Percentiles rank a stretch among this genome's conserved stretches.
These are phyloP conservation scores for Rhododendron vialii DNA, from an alignment of 148 eudicot species.

Conservation along the genomic window DNA sequence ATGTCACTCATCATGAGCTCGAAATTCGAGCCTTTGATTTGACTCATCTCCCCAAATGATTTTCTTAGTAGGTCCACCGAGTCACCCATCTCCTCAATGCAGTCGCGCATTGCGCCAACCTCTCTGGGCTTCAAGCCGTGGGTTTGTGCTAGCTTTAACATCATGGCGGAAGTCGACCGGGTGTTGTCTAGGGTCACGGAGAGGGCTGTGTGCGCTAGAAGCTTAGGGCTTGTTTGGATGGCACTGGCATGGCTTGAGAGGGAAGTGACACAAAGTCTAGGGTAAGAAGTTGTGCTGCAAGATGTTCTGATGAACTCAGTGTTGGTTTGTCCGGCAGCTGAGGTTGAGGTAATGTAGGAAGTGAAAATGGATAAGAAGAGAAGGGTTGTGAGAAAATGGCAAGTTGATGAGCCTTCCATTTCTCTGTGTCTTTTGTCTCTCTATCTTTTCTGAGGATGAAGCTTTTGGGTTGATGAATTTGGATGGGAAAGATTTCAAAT, in stretches of 20 bases:
- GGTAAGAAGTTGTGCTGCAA: constrained; percentile 20
- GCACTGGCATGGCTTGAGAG: constrained; percentile 17
- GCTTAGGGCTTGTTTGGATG: constrained; percentile 18
- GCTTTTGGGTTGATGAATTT: not conserved
- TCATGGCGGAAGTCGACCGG: constrained; percentile 5
- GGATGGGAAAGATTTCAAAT: constrained; percentile 1
- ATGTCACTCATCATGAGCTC: constrained; percentile 21
- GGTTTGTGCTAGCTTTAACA: not conserved
- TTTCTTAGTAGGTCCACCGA: constrained; percentile 16
- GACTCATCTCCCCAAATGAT: constrained; percentile 25
- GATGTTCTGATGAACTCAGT: constrained; percentile 22
- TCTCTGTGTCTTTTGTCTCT: not conserved
- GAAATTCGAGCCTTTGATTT: constrained; percentile 11
- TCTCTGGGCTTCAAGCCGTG: constrained; percentile 12
- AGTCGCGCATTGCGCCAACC: constrained; percentile 18
- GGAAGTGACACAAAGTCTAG: constrained; percentile 18
- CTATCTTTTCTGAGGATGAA: not conserved
- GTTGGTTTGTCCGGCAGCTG: not conserved
- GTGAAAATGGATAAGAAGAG: not conserved
- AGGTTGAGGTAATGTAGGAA: not conserved
- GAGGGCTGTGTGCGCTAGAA: constrained; percentile 24
- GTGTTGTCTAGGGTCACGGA: constrained; percentile 19
- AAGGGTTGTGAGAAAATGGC: not conserved
- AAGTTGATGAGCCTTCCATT: constrained; percentile 10
- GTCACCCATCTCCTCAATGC: constrained; percentile 18